Evolutionary conservation across 2,329 filamentous ascomycete species (phyloP).

Genomic region (Sporothrix dimorphospora): DNA sequence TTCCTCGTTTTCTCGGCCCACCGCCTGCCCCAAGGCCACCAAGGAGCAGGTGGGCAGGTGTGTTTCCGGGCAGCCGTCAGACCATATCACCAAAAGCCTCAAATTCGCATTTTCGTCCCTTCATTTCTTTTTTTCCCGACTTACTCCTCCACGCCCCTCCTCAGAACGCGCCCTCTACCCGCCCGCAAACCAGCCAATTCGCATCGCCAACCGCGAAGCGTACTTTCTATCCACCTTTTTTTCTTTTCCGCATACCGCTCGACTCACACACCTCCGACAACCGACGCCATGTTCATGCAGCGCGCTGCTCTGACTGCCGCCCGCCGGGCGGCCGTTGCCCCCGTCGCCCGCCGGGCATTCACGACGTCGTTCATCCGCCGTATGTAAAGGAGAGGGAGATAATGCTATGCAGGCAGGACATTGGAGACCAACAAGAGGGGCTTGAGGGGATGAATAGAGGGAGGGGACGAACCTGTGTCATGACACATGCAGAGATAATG

Average conservation of each 20-base stretch:
- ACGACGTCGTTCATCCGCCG: slow-evolving; percentile 63
- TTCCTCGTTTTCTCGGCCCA: slow-evolving; percentile 32
- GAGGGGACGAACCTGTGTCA: neutral
- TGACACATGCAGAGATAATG: neutral
- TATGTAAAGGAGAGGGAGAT: slow-evolving; percentile 45
- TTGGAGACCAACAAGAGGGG: neutral
- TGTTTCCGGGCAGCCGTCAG: slow-evolving; percentile 32
- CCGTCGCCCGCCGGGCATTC: slow-evolving; percentile 62
- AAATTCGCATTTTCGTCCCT: slow-evolving; percentile 27
- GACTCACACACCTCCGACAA: neutral
- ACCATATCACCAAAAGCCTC: slow-evolving; percentile 35
- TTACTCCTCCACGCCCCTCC: neutral
- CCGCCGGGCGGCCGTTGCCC: slow-evolving; percentile 60
- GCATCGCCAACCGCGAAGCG: slow-evolving; percentile 37
- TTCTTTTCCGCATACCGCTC: neutral
- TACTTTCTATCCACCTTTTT: neutral
- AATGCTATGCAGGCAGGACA: neutral
- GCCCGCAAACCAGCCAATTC: slow-evolving; percentile 30
- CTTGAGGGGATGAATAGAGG: neutral
- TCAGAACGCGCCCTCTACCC: slow-evolving; percentile 19
- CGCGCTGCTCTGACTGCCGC: slow-evolving; percentile 64
- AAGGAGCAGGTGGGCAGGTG: slow-evolving; percentile 12
- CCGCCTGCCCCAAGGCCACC: neutral
- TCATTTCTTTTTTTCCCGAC: neutral
- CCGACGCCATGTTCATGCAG: slow-evolving; percentile 61